Percentiles rank a stretch among this genome's conserved stretches.
phyloP scores from a whole-genome alignment of 805 yeast species.

The Starmerella etchellsii region DNA sequence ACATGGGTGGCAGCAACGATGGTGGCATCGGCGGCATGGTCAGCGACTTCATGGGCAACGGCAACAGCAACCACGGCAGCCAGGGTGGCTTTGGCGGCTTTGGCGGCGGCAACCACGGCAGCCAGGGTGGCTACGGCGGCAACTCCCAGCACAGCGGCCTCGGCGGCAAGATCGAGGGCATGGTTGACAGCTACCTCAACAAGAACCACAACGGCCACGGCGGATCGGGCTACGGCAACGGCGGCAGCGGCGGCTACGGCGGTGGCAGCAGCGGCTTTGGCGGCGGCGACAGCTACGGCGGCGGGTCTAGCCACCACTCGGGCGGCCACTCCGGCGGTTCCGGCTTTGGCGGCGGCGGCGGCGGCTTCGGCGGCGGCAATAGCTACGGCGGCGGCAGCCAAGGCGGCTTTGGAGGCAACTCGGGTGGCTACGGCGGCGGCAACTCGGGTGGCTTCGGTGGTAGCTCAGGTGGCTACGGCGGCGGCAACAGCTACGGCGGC shows the following conservation, averaged over 20 bases:
- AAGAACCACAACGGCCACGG: conserved; percentile 3
- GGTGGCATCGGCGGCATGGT: conserved; percentile 10
- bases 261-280: not conserved
- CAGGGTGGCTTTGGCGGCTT: conserved; percentile 4
- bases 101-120: conserved; percentile 5
- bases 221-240: conserved; percentile 5
- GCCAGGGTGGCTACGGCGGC: conserved; percentile 4
- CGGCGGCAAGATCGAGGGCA: conserved; percentile 5
- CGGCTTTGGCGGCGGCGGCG: conserved; percentile 1
- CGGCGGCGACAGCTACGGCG: not conserved
- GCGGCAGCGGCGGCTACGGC: conserved; percentile 2
- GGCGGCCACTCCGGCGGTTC: not conserved
- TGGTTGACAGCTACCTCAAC: conserved; percentile 11
- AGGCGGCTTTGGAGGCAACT: conserved; percentile 1
- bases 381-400: not conserved
- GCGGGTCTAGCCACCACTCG: not conserved
- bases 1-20: conserved; percentile 1
- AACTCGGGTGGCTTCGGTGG: not conserved
- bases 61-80: not conserved
- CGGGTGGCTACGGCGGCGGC: not conserved
- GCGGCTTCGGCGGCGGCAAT: not conserved
- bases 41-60: not conserved
- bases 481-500: not conserved
- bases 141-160: conserved; percentile 1
- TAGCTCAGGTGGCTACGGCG: not conserved